Evolutionary conservation across 805 yeast genomes (phyloP), one percentile per base, ranked within the genome.

Genomic region (Barnettozyma sucrosica): DNA sequence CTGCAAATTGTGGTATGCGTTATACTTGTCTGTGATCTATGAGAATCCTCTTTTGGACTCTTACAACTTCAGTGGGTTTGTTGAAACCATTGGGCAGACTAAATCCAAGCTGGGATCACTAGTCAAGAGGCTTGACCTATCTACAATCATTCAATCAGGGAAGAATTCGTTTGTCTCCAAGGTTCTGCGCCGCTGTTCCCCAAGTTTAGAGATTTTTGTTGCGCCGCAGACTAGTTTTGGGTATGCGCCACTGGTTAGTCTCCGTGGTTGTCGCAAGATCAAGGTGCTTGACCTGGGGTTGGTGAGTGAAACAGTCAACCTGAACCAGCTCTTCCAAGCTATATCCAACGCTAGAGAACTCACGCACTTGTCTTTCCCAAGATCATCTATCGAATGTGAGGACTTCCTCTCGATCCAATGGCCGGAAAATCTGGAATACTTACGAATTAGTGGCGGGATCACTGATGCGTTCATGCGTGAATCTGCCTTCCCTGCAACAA

Each of bases 201-300:
- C 73, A 18, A 75, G 72, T 34, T 68, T 93, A 43, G 77, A 80
- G 52, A 69, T 73, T 10, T 89, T 93, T 57, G 76, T 85, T 7
- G 97, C 98, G 0, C 96, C 98, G 3, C 98, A 92, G 62, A 83
- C 97, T 28, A 85, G 95, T 67, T 92, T 93, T 69, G 99, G 99
- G 0, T 76, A 81, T 43, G 85, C 95, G 2, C 97, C 98, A 1
- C 67, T 92, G 54, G 76, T 88, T n/a, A 81, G 95, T 44, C 70
- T 93, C 40, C 76, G 86, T 49, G 71, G 81, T 38, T 93, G 99
- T 63, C 68, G 68, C 20, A 71, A 75, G 25, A 67, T 92, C 48
- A 72, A 72, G 52, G 76, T 79, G 2, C 68, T 92, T 33, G 97
- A 92, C 62, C 66, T 92, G 50, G 79, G 96, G 11, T 70, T 89